These are phyloP conservation scores for Alternaria brassicicola DNA, from an alignment of 2,329 filamentous ascomycete genomes.

Conservation along the genomic window DNA sequence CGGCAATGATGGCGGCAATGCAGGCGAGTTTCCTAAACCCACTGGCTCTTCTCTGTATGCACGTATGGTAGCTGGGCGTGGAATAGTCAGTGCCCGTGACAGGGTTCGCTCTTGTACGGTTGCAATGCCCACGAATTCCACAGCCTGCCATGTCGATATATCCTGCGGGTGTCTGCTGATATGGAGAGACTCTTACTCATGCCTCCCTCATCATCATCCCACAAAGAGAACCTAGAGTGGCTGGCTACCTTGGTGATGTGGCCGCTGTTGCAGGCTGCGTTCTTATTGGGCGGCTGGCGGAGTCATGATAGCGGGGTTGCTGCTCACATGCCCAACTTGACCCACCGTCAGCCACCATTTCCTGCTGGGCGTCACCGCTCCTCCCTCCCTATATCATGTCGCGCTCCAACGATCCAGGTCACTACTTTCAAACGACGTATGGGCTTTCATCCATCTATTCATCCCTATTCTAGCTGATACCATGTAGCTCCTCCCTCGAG, in stretches of 20 bases:
- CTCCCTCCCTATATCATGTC: conserved; percentile 38
- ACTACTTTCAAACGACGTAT: conserved; percentile 94
- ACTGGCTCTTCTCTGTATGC: too few species aligned
- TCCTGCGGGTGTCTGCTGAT: neutral
- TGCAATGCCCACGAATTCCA: neutral
- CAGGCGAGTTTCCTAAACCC: neutral
- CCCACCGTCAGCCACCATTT: neutral
- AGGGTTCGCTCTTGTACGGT: neutral
- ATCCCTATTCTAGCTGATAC: conserved; percentile 21
- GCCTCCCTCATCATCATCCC: neutral
- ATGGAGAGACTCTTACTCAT: neutral
- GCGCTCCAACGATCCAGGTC: conserved; percentile 65
- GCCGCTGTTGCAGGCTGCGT: neutral
- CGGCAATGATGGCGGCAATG: neutral
- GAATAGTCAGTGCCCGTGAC: too few species aligned
- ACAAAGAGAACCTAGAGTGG: neutral
- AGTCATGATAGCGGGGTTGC: conserved; percentile 13
- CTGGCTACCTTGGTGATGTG: neutral
- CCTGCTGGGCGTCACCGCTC: conserved; percentile 12
- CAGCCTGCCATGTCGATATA: neutral
- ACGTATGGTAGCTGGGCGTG: too few species aligned
- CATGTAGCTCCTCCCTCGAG: conserved; percentile 55
- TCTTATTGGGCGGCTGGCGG: neutral
- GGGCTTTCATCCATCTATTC: conserved; percentile 36
- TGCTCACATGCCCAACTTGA: conserved; percentile 15